These are phyloP conservation scores for Chlamydomonas eustigma DNA, from an alignment of 139 green algal species.

Conservation along the genomic window DNA sequence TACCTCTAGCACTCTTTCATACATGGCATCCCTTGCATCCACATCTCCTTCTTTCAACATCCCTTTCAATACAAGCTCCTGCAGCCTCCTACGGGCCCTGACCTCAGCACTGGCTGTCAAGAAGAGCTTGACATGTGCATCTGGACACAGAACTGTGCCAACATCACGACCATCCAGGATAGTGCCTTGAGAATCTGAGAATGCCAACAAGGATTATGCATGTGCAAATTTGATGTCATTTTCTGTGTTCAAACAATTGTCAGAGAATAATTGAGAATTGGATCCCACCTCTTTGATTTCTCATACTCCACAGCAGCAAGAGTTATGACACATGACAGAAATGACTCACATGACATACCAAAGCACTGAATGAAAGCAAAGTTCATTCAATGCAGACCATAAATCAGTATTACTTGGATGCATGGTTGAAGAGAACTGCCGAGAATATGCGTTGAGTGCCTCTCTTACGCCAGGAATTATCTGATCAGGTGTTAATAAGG, in stretches of 20 bases:
- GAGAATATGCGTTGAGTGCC: not conserved
- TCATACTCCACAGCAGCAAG: too few relatives aligned
- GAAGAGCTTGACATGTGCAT: slow-evolving; percentile 10
- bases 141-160: slow-evolving; percentile 3
- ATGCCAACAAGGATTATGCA: too few relatives aligned
- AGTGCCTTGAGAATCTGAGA: not conserved
- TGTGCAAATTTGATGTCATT: too few relatives aligned
- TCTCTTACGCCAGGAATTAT: not conserved
- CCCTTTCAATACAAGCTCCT: not conserved
- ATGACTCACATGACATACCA: too few relatives aligned
- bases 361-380: too few relatives aligned
- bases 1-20: not conserved
- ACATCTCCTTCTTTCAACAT: not conserved
- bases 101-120: slow-evolving; percentile 9
- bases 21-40: not conserved
- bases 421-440: not conserved
- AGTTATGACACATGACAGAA: too few relatives aligned
- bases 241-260: too few relatives aligned
- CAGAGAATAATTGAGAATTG: too few relatives aligned
- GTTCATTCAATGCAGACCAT: too few relatives aligned
- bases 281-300: too few relatives aligned
- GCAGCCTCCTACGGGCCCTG: not conserved
- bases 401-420: too few relatives aligned
- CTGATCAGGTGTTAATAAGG: not conserved
- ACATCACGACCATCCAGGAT: slow-evolving; percentile 17